These are phyloP conservation scores for Ganoderma resinaceum DNA, from an alignment of 1,284 basidiomycete species.

Conservation along the genomic window DNA sequence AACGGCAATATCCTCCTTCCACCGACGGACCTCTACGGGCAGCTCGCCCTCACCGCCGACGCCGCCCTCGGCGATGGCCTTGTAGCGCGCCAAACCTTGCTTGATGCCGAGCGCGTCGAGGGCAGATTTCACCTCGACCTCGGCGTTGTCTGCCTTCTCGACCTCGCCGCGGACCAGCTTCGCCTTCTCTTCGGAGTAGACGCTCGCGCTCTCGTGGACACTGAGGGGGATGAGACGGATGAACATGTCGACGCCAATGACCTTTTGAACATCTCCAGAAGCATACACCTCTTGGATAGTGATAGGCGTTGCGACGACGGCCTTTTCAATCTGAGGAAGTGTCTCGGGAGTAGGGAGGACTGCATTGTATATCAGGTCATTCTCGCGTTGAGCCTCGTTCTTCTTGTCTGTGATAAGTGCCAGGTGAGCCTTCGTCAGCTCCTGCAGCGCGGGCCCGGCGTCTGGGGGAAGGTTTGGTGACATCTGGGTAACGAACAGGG, in stretches of 20 bases:
- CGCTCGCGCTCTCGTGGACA: slow-evolving; percentile 94
- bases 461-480: slow-evolving; percentile 91
- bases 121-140: slow-evolving; percentile 82
- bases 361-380: slow-evolving; percentile 99
- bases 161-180: slow-evolving; percentile 92
- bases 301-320: slow-evolving; percentile 39
- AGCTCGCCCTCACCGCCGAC: slow-evolving; percentile 74
- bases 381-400: slow-evolving; percentile 84
- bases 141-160: slow-evolving; percentile 86
- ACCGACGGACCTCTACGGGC: slow-evolving; percentile 75
- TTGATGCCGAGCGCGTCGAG: slow-evolving; percentile 88
- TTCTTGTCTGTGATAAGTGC: slow-evolving; percentile 82
- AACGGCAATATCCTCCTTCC: slow-evolving; percentile 79
- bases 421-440: slow-evolving; percentile 86
- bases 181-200: slow-evolving; percentile 99
- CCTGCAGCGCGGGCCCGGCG: slow-evolving; percentile 78
- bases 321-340: slow-evolving; percentile 60
- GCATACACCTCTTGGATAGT: slow-evolving; percentile 88
- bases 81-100: slow-evolving; percentile 78
- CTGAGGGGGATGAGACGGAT: slow-evolving; percentile 88
- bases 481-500: slow-evolving; percentile 75
- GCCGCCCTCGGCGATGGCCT: slow-evolving; percentile 78
- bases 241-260: slow-evolving; percentile 95
- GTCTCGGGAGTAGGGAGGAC: slow-evolving; percentile 85
- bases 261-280: slow-evolving; percentile 91